Conservation (phyloP, 139 green algal genomes). For the Micromonas commoda region DNA sequence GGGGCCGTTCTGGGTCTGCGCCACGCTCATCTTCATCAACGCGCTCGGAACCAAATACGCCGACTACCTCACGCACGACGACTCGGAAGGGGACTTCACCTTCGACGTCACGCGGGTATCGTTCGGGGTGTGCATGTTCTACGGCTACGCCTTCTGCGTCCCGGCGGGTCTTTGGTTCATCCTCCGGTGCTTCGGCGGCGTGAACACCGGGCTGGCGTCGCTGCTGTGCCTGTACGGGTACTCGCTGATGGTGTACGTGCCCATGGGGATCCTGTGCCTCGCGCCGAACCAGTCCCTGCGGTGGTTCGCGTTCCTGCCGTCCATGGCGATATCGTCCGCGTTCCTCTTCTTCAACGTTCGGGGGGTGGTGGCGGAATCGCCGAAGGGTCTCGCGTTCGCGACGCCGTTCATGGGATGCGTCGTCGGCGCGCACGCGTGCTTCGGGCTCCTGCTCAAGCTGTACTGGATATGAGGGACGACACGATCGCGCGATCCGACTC, state of each 20-base stretch:
- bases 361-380: background rate
- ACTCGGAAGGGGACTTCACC: conserved; percentile 29
- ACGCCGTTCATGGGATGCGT: background rate
- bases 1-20: conserved; percentile 51
- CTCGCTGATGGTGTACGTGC: conserved; percentile 45
- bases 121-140: conserved; percentile 37
- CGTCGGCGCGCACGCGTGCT: background rate
- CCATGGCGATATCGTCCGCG: background rate
- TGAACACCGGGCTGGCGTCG: conserved; percentile 23
- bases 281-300: conserved; percentile 13
- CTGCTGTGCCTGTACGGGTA: conserved; percentile 50
- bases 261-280: conserved; percentile 31
- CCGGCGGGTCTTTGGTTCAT: conserved; percentile 40
- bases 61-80: conserved; percentile 27
- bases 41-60: conserved; percentile 37
- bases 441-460: conserved; percentile 1
- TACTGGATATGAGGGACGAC: no score
- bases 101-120: conserved; percentile 46
- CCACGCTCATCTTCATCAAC: conserved; percentile 46
- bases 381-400: background rate
- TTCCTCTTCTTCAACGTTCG: conserved; percentile 20
- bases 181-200: conserved; percentile 31
- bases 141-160: conserved; percentile 42
- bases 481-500: no score
- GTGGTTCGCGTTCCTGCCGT: conserved; percentile 11